A percentile compares a stretch with the other conserved stretches of the same genome.
Conservation (phyloP, 2,329 filamentous ascomycete species). For the Pseudogymnoascus sp. region DNA sequence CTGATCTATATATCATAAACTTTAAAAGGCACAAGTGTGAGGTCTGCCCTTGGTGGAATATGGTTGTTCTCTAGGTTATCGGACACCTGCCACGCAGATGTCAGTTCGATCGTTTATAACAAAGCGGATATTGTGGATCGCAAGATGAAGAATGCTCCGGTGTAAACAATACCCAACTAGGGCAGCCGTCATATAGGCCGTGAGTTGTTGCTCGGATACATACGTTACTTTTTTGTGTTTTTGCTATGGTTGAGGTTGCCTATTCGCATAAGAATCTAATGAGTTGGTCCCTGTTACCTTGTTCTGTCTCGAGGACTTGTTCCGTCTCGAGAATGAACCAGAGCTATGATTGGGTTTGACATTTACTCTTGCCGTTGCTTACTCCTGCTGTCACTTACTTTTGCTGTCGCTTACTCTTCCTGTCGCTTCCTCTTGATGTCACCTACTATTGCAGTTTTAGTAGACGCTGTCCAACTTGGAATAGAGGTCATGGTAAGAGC, state of each 20-base stretch:
- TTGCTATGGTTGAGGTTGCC: background rate
- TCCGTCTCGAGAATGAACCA: background rate
- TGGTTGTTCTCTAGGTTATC: background rate
- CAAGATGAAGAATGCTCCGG: background rate
- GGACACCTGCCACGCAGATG: background rate
- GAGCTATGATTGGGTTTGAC: background rate
- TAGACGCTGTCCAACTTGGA: too few species aligned
- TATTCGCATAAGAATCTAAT: background rate
- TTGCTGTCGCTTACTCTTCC: background rate
- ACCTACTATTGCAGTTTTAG: too few species aligned
- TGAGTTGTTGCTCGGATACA: background rate
- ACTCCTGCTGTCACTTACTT: background rate
- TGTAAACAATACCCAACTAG: background rate
- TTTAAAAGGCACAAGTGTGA: background rate
- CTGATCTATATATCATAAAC: background rate
- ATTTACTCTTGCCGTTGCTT: background rate
- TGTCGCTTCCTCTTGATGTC: background rate
- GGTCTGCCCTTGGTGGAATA: background rate
- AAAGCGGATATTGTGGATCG: background rate
- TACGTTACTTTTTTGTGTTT: background rate
- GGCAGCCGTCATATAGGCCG: background rate
- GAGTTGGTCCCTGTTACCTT: background rate
- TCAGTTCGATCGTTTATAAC: background rate
- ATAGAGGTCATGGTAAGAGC: too few species aligned
- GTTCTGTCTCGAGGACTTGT: background rate